phyloP scores from a whole-genome alignment of 2,329 filamentous ascomycete genomes.

The Epichloe sylvatica region DNA sequence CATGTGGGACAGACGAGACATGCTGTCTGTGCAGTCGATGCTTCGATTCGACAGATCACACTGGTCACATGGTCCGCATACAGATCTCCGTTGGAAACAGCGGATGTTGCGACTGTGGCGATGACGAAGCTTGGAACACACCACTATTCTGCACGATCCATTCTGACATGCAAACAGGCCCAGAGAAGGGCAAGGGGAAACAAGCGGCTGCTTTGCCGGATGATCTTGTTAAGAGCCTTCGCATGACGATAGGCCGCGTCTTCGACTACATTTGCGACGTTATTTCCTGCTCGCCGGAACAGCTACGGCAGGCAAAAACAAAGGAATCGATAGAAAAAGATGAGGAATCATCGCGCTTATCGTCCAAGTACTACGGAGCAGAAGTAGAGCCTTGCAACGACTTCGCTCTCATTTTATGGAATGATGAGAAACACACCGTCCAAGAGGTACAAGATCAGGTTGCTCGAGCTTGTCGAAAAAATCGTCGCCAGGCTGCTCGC shows the following conservation, averaged over 20 bases:
- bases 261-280: constrained; percentile 97
- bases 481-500: constrained; percentile 50
- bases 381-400: constrained; percentile 34
- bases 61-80: constrained; percentile 82
- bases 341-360: constrained; percentile 65
- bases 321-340: constrained; percentile 66
- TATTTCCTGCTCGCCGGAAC: constrained; percentile 93
- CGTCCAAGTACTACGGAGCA: constrained; percentile 56
- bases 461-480: constrained; percentile 69
- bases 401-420: constrained; percentile 84
- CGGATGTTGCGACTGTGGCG: constrained; percentile 94
- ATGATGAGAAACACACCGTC: constrained; percentile 96
- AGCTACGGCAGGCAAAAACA: constrained; percentile 75
- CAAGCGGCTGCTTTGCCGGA: constrained; percentile 48
- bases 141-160: constrained; percentile 91
- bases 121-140: constrained; percentile 82
- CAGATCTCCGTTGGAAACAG: constrained; percentile 80
- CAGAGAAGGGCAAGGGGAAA: constrained; percentile 48
- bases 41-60: constrained; percentile 90
- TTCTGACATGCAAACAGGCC: constrained; percentile 42
- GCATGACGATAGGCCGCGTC: constrained; percentile 70
- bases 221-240: constrained; percentile 63
- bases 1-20: constrained; percentile 86
- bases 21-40: constrained; percentile 89
- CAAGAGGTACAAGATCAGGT: constrained; percentile 84